These are phyloP conservation scores for Hypsizygus ulmarius DNA, from an alignment of 1,284 basidiomycete species.

Conservation along the genomic window DNA sequence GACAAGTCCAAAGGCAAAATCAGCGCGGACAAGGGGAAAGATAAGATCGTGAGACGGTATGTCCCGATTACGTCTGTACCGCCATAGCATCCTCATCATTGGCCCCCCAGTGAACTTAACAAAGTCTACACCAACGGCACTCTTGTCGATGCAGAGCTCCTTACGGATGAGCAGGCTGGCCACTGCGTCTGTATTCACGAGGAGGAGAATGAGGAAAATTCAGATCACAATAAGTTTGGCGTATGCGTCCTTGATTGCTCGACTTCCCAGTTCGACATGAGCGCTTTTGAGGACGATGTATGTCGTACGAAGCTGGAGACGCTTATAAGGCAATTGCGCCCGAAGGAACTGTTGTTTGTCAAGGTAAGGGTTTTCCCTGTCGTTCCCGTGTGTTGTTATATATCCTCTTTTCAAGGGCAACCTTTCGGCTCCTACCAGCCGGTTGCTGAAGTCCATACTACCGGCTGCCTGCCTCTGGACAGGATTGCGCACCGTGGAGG, in stretches of 20 bases:
- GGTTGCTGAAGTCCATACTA: conserved; percentile 77
- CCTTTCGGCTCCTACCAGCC: conserved; percentile 76
- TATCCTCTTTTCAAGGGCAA: conserved; percentile 57
- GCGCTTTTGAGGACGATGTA: conserved; percentile 89
- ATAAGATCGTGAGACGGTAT: conserved; percentile 80
- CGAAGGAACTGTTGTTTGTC: conserved; percentile 91
- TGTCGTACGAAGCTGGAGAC: conserved; percentile 94
- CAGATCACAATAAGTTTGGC: conserved; percentile 69
- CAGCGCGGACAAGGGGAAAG: conserved; percentile 57
- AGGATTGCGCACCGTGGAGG: conserved; percentile 79
- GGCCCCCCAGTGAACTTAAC: conserved; percentile 72
- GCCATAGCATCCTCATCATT: background rate
- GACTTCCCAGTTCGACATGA: conserved; percentile 94
- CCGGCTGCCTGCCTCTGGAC: conserved; percentile 86
- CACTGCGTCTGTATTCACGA: conserved; percentile 94
- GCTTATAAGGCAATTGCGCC: conserved; percentile 86
- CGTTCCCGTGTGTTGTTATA: background rate
- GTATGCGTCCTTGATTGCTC: conserved; percentile 94
- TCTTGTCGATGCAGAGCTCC: conserved; percentile 86
- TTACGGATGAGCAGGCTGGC: conserved; percentile 92
- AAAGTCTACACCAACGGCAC: conserved; percentile 98
- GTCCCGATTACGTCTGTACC: conserved; percentile 4
- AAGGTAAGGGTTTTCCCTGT: conserved; percentile 55
- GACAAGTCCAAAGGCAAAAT: conserved; percentile 62
- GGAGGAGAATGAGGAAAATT: conserved; percentile 41